phyloP scores from a whole-genome alignment of 1,284 basidiomycete species.

The Microbotryum lychnidis-dioicae region DNA sequence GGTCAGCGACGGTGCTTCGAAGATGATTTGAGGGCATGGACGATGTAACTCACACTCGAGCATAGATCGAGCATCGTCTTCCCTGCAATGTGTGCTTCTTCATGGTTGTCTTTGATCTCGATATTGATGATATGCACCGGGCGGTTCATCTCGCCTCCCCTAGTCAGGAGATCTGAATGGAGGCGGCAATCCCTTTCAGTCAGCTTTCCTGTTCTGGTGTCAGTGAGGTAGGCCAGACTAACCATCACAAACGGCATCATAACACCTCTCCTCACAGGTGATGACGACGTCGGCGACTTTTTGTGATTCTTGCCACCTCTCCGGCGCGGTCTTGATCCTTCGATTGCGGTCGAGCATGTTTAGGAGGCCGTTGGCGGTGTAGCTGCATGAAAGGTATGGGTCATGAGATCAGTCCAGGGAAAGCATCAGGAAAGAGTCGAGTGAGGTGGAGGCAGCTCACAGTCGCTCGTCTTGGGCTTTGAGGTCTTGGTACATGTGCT shows the following conservation, averaged over 20 bases:
- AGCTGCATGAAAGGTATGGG: conserved; percentile 47
- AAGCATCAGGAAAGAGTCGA: neutral
- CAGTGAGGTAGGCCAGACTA: conserved; percentile 34
- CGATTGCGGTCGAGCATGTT: conserved; percentile 97
- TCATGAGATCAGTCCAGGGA: neutral
- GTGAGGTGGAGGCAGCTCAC: conserved; percentile 47
- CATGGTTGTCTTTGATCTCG: conserved; percentile 98
- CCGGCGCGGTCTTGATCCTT: conserved; percentile 82
- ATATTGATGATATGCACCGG: conserved; percentile 96
- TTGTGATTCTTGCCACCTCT: conserved; percentile 90
- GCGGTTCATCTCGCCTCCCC: conserved; percentile 86
- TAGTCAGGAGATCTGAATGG: conserved; percentile 65
- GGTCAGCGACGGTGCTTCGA: conserved; percentile 8
- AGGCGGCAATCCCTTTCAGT: no score
- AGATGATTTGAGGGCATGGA: neutral
- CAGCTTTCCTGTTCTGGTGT: neutral
- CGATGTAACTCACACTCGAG: conserved; percentile 56
- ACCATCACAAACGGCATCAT: conserved; percentile 98
- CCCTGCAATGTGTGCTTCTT: conserved; percentile 92
- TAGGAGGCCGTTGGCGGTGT: conserved; percentile 91
- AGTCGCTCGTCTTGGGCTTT: conserved; percentile 72
- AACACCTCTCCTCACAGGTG: conserved; percentile 98
- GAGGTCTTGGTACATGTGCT: conserved; percentile 91
- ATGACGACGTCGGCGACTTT: conserved; percentile 90
- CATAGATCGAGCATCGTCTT: conserved; percentile 93